phyloP scores from a whole-genome alignment of 495 filamentous ascomycete genomes.

The Aspergillus heteromorphus region DNA sequence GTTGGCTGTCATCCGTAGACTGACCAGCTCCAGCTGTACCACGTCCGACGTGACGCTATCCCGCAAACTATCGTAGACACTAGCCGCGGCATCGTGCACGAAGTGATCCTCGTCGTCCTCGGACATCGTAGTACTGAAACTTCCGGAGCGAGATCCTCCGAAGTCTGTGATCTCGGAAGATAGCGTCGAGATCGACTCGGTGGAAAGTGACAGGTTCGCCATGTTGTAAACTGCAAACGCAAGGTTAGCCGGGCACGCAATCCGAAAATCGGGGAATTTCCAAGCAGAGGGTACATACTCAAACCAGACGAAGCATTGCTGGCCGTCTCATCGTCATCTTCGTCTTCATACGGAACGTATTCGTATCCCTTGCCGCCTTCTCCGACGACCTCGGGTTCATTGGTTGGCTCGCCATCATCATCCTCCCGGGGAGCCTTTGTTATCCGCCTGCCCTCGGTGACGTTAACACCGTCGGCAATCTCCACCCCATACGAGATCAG shows the following conservation, averaged over 20 bases:
- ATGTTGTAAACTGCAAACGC: conserved; percentile 61
- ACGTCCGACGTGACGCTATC: conserved; percentile 72
- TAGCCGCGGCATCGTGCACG: conserved; percentile 80
- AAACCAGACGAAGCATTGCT: conserved; percentile 48
- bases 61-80: conserved; percentile 75
- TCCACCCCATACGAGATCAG: conserved; percentile 75
- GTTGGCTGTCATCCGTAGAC: conserved; percentile 80
- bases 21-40: conserved; percentile 84
- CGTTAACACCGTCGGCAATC: conserved; percentile 55
- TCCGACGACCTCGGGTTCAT: conserved; percentile 47
- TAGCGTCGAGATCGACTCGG: conserved; percentile 72
- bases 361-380: conserved; percentile 41
- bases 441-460: conserved; percentile 49
- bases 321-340: conserved; percentile 43
- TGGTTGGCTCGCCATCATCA: conserved; percentile 37
- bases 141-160: conserved; percentile 41
- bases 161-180: conserved; percentile 45
- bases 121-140: conserved; percentile 51
- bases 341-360: conserved; percentile 47
- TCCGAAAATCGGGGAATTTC: conserved; percentile 23
- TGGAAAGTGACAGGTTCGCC: conserved; percentile 61
- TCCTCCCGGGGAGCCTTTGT: conserved; percentile 47
- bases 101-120: conserved; percentile 64
- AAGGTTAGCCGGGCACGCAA: conserved; percentile 7
- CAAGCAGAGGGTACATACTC: conserved; percentile 32